phyloP scores from a whole-genome alignment of 2,329 filamentous ascomycete species.

The Aspergillus latus region DNA sequence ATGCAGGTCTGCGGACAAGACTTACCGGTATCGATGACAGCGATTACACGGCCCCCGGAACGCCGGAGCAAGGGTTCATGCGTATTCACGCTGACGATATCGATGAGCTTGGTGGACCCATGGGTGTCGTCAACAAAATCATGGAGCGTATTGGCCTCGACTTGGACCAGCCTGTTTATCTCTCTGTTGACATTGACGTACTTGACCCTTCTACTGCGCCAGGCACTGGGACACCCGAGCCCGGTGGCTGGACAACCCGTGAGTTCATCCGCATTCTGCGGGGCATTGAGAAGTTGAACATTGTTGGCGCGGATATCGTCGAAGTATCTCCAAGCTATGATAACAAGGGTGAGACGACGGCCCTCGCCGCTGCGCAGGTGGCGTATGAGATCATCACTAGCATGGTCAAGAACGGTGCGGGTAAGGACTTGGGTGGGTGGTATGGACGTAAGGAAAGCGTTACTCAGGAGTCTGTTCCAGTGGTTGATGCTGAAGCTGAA shows the following conservation, averaged over 20 bases:
- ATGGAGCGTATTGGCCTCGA: conserved; percentile 64
- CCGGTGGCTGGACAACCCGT: conserved; percentile 85
- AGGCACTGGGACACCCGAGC: conserved; percentile 84
- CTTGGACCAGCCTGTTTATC: conserved; percentile 73
- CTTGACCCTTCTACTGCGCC: conserved; percentile 70
- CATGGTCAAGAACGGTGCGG: conserved; percentile 47
- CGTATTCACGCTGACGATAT: conserved; percentile 83
- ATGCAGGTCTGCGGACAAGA: conserved; percentile 78
- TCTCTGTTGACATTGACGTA: conserved; percentile 79
- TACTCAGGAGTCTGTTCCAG: not conserved
- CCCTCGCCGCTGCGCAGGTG: conserved; percentile 78
- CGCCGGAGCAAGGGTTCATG: conserved; percentile 70
- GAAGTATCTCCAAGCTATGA: conserved; percentile 88
- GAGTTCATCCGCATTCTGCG: conserved; percentile 82
- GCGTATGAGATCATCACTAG: conserved; percentile 79
- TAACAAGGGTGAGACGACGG: conserved; percentile 74
- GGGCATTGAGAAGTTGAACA: conserved; percentile 76
- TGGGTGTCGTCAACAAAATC: conserved; percentile 69
- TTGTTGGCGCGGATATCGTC: conserved; percentile 87
- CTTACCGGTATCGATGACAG: conserved; percentile 64
- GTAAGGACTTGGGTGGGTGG: conserved; percentile 42
- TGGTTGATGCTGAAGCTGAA: conserved; percentile 11
- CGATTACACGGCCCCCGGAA: conserved; percentile 69
- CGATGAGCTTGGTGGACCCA: conserved; percentile 69
- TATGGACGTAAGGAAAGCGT: conserved; percentile 34